Base-by-base conservation (phyloP, 2,329 filamentous ascomycete species). In the Leptographium galeiforme region DNA sequence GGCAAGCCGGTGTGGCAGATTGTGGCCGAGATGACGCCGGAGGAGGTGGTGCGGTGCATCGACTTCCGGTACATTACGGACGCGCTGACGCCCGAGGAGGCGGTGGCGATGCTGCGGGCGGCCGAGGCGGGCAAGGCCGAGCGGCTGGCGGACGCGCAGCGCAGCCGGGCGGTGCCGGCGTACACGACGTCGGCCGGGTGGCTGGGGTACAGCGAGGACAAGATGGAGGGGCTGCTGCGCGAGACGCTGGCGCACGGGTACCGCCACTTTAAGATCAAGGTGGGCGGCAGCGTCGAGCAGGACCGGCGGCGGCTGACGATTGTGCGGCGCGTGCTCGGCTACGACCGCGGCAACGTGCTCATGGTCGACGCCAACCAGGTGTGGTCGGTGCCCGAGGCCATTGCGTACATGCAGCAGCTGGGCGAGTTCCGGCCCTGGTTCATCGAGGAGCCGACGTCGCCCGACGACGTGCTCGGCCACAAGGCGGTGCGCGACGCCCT, bases 51-150 rank as follows among this genome's bases (percentile, higher is more conserved):
- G 51, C 71, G 76, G 55, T 91, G 89, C 71, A 90, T 96, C 65
- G 90, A 95, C 70, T 96, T 95, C 73, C 78, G 89, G 50, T 95
- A 96, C 70, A 94, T 95, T 67, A 93, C 87, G 30, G 89, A 95
- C 69, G 89, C 88, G n/a, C 75, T 95, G 59, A 95, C 89, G 0
- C 87, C 87, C 0, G 84, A 88, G 43, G 89, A 95, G 67, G 89
- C 89, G 0, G 66, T 95, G 40, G 74, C 73, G 25, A 73, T 95
- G 64, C 73, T 95, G 46, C 78, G 76, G 61, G 77, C 78, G 63
- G 70, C 77, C 25, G 82, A 87, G 68, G 60, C 67, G 1, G 83
- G 81, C 41, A 95, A 95, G 73, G 73, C 76, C 39, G 71, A 80
- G 63, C 77, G 90, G 52, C 71, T 95, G 30, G 70, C 78, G 61